Evolutionary conservation across 2,329 filamentous ascomycete species (phyloP).

Genomic region (Diaporthe citrichinensis): DNA sequence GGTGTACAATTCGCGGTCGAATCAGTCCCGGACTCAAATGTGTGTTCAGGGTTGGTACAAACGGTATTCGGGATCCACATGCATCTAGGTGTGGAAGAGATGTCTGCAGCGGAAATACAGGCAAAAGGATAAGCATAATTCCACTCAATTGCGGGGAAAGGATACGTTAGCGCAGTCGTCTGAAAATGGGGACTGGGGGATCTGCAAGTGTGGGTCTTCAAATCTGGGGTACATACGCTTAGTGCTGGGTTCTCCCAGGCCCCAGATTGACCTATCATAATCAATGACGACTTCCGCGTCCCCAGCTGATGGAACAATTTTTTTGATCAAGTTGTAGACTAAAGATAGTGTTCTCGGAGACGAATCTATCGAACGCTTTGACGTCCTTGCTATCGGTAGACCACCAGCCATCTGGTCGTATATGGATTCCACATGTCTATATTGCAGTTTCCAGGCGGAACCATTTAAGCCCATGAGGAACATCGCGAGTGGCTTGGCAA

Average conservation of each 20-base stretch:
- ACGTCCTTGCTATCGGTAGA: no score
- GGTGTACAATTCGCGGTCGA: neutral
- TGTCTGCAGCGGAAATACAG: neutral
- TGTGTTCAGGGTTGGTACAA: neutral
- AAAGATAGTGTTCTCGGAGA: no score
- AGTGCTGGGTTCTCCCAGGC: neutral
- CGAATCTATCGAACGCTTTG: neutral
- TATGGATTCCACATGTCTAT: no score
- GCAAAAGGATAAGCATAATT: neutral
- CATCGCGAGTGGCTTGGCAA: accelerated
- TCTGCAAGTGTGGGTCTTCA: neutral
- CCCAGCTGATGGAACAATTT: accelerated
- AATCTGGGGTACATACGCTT: neutral
- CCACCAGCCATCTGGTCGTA: no score
- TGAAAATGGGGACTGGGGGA: neutral
- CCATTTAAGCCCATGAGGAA: neutral
- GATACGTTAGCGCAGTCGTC: neutral
- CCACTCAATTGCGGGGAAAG: neutral
- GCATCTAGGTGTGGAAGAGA: neutral
- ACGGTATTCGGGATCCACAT: neutral
- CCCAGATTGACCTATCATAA: neutral
- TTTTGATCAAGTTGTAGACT: no score
- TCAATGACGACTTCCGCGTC: neutral
- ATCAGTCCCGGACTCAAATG: neutral
- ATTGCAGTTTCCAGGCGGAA: no score